Evolutionary conservation across 805 yeast genomes (phyloP).

Genomic region (Cyberlindnera euphorbiiphila): DNA sequence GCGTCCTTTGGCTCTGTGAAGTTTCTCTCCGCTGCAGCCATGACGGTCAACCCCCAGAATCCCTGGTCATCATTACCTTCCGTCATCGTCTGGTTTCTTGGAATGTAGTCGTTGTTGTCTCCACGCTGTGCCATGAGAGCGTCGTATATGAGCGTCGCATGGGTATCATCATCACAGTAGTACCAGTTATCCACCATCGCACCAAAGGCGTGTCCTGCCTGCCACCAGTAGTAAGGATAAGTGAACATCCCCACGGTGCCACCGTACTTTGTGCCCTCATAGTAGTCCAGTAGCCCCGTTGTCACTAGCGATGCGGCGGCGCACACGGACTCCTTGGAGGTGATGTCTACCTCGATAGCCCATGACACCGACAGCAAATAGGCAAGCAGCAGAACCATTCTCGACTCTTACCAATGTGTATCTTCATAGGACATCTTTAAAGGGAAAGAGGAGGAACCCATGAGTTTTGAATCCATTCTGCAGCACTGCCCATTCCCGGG

Average conservation of each 20-base stretch:
- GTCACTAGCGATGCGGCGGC: conserved; percentile 52
- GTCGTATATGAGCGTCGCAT: conserved; percentile 49
- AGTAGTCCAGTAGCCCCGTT: conserved; percentile 68
- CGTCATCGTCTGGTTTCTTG: conserved; percentile 56
- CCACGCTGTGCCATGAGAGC: conserved; percentile 47
- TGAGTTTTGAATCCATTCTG: too few relatives aligned
- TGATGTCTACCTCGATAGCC: conserved; percentile 33
- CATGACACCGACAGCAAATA: not conserved
- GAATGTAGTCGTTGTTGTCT: conserved; percentile 51
- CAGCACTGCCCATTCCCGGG: too few relatives aligned
- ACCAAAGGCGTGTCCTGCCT: conserved; percentile 81
- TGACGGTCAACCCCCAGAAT: conserved; percentile 63
- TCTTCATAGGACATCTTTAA: too few relatives aligned
- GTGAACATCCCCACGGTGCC: conserved; percentile 71
- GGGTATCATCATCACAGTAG: conserved; percentile 67
- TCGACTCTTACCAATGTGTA: too few relatives aligned
- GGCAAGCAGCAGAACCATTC: too few relatives aligned
- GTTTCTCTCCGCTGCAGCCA: conserved; percentile 60
- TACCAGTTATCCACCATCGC: conserved; percentile 67
- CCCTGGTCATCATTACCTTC: conserved; percentile 76
- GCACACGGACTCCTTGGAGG: conserved; percentile 46
- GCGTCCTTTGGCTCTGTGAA: conserved; percentile 43
- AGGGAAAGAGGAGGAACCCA: too few relatives aligned
- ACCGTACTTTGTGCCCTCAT: conserved; percentile 56
- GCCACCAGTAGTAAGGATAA: conserved; percentile 83